Base-by-base conservation (phyloP, 345 rosid genomes). In the Garcia nutans region DNA sequence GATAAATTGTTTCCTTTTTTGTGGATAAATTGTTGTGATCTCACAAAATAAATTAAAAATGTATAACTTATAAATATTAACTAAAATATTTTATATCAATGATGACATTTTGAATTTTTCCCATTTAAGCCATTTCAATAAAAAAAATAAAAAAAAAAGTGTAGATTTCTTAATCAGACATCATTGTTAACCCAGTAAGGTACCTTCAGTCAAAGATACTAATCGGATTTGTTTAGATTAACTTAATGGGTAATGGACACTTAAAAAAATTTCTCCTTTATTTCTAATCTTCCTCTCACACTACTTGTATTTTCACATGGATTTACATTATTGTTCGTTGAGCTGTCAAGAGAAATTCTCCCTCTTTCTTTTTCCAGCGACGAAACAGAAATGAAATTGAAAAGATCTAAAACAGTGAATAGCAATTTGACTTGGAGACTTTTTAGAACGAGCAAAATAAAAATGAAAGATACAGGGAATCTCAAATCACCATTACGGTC, bases 321-420 rank as follows among this genome's bases (percentile, higher is more conserved):
- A 63, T 31, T 61, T 20, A 70, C 42, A 70, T 56, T 44, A n/a
- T 42, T 10, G 80, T 77, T 62, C 49, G 75, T 67, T 72, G 73
- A 66, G 68, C 68, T 72, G 73, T 72, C 73, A 65, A 58, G n/a
- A 61, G 65, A 64, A 13, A 17, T 12, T 26, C n/a, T 49, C 28
- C 73, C 24, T 22, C 65, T 31, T 10, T 55, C 37, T 26, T 44
- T 37, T 19, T 10, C 28, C 45, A 37, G 23, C 26, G 2, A 26
- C 62, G 67, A 65, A 59, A 74, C 74, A 28, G 22, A 16, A n/a
- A 54, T 2, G 37, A 10, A 13, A 23, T 24, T 50, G 13, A 17
- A 15, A 68, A 72, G 56, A 16, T 2, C 22, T 45, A 28, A 26
- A 15, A 23, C 42, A 47, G 24, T 31, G n/a, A 54, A 71, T 41